Evolutionary conservation across 306 rosid species (phyloP).

Genomic region (Prinsepia uniflora): DNA sequence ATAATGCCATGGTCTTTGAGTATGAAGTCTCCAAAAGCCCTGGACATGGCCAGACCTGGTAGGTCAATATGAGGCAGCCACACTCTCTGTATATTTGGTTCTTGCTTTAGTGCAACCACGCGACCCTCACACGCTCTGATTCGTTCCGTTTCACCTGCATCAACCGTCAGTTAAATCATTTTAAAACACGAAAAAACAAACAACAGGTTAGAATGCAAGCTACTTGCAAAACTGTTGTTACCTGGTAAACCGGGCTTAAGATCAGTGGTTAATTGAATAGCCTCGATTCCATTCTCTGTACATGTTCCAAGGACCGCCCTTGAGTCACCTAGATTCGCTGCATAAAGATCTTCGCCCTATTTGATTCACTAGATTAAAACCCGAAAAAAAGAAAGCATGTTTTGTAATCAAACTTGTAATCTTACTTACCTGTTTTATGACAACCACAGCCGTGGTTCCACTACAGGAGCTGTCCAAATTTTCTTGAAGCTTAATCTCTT

Average conservation of each 20-base stretch:
- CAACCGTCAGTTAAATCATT: not conserved
- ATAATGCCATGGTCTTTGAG: slow-evolving; percentile 69
- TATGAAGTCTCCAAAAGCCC: slow-evolving; percentile 74
- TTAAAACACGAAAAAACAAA: not conserved
- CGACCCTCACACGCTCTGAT: slow-evolving; percentile 57
- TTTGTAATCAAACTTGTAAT: too few relatives aligned
- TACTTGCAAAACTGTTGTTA: slow-evolving; percentile 11
- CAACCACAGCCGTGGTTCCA: slow-evolving; percentile 69
- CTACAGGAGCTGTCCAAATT: slow-evolving; percentile 55
- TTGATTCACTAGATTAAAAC: not conserved
- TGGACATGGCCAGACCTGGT: slow-evolving; percentile 83
- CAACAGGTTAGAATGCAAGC: not conserved
- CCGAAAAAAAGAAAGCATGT: not conserved
- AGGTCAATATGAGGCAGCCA: slow-evolving; percentile 50
- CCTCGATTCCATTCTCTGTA: slow-evolving; percentile 35
- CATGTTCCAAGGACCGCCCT: slow-evolving; percentile 73
- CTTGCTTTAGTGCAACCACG: slow-evolving; percentile 51
- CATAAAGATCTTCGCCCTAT: slow-evolving; percentile 59
- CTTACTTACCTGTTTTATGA: slow-evolving; percentile 47
- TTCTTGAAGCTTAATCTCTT: slow-evolving; percentile 55
- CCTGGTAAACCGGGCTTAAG: slow-evolving; percentile 66
- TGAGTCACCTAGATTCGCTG: slow-evolving; percentile 80
- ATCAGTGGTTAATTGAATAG: slow-evolving; percentile 67
- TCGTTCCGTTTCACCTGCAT: slow-evolving; percentile 57
- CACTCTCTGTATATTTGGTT: slow-evolving; percentile 57